Evolutionary conservation across 1,139 yeast species (phyloP).

Genomic region (Candida sojae): DNA sequence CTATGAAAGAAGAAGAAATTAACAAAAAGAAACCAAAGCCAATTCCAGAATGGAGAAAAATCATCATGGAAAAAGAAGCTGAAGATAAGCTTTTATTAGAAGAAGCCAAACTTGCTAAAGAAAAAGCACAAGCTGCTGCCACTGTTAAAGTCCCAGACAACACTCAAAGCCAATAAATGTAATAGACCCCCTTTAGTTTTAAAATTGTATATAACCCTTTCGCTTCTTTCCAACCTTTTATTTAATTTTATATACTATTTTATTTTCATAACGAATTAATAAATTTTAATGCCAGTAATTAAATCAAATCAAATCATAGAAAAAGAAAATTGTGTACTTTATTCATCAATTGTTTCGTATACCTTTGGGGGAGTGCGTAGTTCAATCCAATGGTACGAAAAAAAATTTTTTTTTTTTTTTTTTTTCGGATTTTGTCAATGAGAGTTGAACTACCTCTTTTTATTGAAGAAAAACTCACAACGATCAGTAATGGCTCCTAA

Average conservation of each 20-base stretch:
- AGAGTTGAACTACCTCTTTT: not conserved
- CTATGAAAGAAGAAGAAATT: constrained; percentile 61
- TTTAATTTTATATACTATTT: too few relatives aligned
- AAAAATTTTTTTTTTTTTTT: not conserved
- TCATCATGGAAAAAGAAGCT: constrained; percentile 26
- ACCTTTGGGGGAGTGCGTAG: too few relatives aligned
- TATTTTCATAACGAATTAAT: too few relatives aligned
- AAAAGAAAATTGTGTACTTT: too few relatives aligned
- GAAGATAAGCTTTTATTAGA: constrained; percentile 17
- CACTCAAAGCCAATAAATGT: not conserved
- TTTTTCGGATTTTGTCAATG: not conserved
- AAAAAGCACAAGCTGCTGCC: not conserved
- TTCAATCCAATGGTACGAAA: too few relatives aligned
- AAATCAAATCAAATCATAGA: too few relatives aligned
- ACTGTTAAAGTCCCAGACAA: not conserved
- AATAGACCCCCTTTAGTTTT: not conserved
- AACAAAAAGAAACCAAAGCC: constrained; percentile 36
- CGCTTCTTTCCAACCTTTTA: too few relatives aligned
- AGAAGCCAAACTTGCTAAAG: constrained; percentile 3
- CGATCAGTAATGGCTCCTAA: constrained; percentile 17
- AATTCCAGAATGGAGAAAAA: constrained; percentile 42
- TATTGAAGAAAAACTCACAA: not conserved
- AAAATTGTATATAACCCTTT: too few relatives aligned
- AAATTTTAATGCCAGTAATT: too few relatives aligned
- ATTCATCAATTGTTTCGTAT: too few relatives aligned